Evolutionary conservation across 1,284 basidiomycete species (phyloP).

Genomic region (Ceratobasidium papillatum): DNA sequence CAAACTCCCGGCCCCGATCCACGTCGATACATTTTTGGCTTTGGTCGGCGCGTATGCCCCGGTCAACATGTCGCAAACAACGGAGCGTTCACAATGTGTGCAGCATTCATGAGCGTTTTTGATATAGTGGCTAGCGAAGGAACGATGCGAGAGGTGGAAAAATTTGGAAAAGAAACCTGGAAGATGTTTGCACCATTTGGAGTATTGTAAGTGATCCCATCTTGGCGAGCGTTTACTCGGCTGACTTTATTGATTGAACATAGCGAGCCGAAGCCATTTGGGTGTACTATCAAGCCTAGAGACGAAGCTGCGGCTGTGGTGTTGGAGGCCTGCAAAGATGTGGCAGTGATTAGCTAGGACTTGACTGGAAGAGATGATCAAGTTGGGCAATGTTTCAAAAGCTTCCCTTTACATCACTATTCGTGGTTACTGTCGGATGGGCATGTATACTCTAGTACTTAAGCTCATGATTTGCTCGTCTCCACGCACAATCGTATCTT

Average conservation of each 20-base stretch:
- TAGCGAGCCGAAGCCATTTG: constrained; percentile 16
- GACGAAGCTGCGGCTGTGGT: background rate
- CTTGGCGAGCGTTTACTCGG: background rate
- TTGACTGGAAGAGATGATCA: too few species aligned
- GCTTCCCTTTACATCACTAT: too few species aligned
- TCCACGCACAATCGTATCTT: too few species aligned
- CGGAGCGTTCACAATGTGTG: constrained; percentile 15
- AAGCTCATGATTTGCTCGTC: too few species aligned
- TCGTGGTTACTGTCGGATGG: too few species aligned
- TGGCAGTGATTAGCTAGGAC: background rate
- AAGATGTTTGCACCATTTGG: constrained; percentile 17
- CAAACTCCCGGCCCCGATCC: constrained; percentile 16
- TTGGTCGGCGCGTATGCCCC: constrained; percentile 31
- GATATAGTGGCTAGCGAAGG: constrained; percentile 1
- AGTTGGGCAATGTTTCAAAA: too few species aligned
- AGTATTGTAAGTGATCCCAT: background rate
- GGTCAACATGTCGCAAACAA: constrained; percentile 37
- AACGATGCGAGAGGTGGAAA: background rate
- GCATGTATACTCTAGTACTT: too few species aligned
- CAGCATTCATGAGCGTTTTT: constrained; percentile 26
- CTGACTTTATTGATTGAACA: background rate
- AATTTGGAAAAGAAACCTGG: background rate
- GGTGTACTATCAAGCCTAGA: constrained; percentile 3
- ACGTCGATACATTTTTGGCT: constrained; percentile 26
- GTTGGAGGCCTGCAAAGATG: constrained; percentile 14